Evolutionary conservation across 495 filamentous ascomycete species (phyloP).

Genomic region (Aspergillus sclerotiicarbonarius): DNA sequence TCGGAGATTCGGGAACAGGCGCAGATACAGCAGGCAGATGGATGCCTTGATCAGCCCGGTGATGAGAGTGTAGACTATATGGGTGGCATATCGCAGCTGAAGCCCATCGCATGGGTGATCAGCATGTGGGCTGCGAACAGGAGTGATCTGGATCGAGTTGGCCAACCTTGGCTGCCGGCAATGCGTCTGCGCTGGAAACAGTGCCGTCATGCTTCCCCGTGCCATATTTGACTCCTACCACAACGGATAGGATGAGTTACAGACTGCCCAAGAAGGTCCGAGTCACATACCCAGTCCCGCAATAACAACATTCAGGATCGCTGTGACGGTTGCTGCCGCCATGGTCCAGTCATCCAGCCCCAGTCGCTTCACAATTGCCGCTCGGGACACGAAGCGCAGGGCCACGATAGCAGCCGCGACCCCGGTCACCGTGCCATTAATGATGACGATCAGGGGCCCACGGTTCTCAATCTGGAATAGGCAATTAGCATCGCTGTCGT

Average conservation of each 20-base stretch:
- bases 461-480: conserved; percentile 8
- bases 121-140: too few species aligned
- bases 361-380: conserved; percentile 5
- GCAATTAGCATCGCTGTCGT: too few species aligned
- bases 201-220: conserved; percentile 13
- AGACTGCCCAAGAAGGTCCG: not conserved
- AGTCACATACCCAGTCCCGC: not conserved
- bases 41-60: conserved; percentile 14
- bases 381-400: conserved; percentile 8
- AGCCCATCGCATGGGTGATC: not conserved
- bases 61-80: conserved; percentile 13
- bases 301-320: conserved; percentile 9
- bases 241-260: not conserved
- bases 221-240: conserved; percentile 6
- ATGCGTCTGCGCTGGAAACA: not conserved
- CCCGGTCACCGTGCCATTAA: conserved; percentile 7
- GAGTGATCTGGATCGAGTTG: too few species aligned
- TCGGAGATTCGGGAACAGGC: conserved; percentile 16
- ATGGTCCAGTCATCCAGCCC: conserved; percentile 13
- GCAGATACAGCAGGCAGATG: conserved; percentile 16
- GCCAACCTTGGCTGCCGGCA: conserved; percentile 4
- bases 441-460: conserved; percentile 10
- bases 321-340: not conserved
- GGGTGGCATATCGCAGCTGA: conserved; percentile 11
- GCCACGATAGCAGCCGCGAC: conserved; percentile 9